Percentiles rank a stretch among this genome's conserved stretches.
These are phyloP conservation scores for Raddia guianensis DNA, from an alignment of 176 grass and related monocot genomes.

Conservation along the genomic window DNA sequence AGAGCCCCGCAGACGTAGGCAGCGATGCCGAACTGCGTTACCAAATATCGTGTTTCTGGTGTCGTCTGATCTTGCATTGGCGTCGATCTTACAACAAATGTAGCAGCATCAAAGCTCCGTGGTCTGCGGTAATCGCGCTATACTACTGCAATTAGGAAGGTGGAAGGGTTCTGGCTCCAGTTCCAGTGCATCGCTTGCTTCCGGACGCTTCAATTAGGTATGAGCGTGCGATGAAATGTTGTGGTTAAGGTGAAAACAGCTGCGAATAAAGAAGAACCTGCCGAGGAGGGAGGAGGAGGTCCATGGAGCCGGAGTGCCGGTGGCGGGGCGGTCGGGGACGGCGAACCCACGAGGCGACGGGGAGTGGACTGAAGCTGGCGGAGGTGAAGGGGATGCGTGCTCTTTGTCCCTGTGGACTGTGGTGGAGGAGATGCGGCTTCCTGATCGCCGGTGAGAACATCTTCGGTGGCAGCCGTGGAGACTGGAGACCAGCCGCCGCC, in stretches of 20 bases:
- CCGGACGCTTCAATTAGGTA: slow-evolving; percentile 10
- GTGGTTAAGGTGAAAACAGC: slow-evolving; percentile 7
- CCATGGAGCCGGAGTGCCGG: slow-evolving; percentile 91
- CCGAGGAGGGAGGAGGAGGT: slow-evolving; percentile 68
- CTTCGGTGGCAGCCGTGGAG: slow-evolving; percentile 8
- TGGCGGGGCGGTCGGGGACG: slow-evolving; percentile 57
- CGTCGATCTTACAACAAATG: no score
- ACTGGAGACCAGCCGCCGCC: slow-evolving; percentile 9
- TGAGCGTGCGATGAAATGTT: slow-evolving; percentile 18
- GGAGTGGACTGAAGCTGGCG: slow-evolving; percentile 34
- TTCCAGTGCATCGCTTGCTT: slow-evolving; percentile 13
- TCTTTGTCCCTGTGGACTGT: slow-evolving; percentile 27
- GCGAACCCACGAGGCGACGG: slow-evolving; percentile 43
- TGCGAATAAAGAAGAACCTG: slow-evolving; percentile 50
- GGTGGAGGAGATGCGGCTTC: slow-evolving; percentile 58
- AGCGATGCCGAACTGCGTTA: no score
- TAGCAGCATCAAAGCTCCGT: background rate
- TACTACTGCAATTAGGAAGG: slow-evolving; percentile 4
- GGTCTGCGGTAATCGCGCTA: background rate
- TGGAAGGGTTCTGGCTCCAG: background rate
- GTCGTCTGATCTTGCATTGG: no score
- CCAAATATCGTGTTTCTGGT: no score
- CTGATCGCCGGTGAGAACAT: slow-evolving; percentile 94
- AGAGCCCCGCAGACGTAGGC: no score
- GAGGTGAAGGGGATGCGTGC: slow-evolving; percentile 38